phyloP scores from a whole-genome alignment of 768 basidiomycete genomes.

The Suillus clintonianus region DNA sequence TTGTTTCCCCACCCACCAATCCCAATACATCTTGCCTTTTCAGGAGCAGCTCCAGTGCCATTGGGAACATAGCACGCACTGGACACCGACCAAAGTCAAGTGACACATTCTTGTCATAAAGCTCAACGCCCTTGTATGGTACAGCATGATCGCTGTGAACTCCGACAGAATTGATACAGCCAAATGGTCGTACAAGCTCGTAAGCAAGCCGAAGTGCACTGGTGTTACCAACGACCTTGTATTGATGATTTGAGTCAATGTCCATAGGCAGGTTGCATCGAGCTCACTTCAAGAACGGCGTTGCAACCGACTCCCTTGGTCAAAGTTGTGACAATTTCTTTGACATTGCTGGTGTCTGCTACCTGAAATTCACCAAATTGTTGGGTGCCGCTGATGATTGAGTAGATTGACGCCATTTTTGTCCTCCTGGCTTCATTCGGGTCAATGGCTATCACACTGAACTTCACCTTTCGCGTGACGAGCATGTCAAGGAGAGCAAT shows the following conservation, averaged over 20 bases:
- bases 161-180: constrained; percentile 74
- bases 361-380: constrained; percentile 48
- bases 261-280: background rate
- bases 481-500: constrained; percentile 67
- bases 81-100: constrained; percentile 83
- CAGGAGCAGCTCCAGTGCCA: constrained; percentile 67
- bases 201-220: constrained; percentile 66
- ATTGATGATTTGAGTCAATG: background rate
- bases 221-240: constrained; percentile 69
- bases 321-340: constrained; percentile 48
- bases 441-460: constrained; percentile 66
- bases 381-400: constrained; percentile 47
- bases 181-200: constrained; percentile 73
- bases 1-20: constrained; percentile 59
- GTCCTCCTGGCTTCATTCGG: constrained; percentile 54
- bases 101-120: constrained; percentile 80
- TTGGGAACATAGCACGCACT: constrained; percentile 73
- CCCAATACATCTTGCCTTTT: constrained; percentile 75
- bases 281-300: constrained; percentile 63
- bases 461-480: constrained; percentile 44
- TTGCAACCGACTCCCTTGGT: constrained; percentile 63
- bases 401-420: constrained; percentile 62
- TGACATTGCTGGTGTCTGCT: constrained; percentile 52
- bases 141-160: constrained; percentile 59
- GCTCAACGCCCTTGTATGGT: constrained; percentile 54